These are phyloP conservation scores for Chlorella sp. DNA, from an alignment of 139 green algal species.

Conservation along the genomic window DNA sequence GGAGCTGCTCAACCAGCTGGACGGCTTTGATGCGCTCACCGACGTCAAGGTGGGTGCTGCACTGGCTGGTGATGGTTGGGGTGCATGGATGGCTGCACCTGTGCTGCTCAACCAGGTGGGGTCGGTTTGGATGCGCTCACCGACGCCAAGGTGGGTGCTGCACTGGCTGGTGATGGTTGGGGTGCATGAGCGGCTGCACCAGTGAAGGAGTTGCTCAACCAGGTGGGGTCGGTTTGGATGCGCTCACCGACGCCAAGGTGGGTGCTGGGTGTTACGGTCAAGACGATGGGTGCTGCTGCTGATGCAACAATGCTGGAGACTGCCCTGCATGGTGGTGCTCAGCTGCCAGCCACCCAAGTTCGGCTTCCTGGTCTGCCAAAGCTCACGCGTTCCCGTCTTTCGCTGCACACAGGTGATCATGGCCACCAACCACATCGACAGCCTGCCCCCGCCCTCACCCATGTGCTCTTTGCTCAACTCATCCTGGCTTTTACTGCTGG, in stretches of 20 bases:
- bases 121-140: constrained; percentile 93
- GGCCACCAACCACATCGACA: constrained; percentile 98
- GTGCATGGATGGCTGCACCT: constrained; percentile 47
- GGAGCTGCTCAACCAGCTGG: constrained; percentile 98
- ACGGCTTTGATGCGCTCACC: constrained; percentile 93
- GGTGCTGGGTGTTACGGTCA: no score
- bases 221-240: constrained; percentile 98
- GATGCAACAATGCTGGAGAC: no score
- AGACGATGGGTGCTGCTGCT: no score
- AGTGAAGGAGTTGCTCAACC: constrained; percentile 98
- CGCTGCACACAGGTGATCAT: constrained; percentile 99
- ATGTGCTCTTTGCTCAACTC: no score
- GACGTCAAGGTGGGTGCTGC: constrained; percentile 92
- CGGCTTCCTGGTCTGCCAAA: no score
- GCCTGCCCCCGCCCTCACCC: constrained; percentile 96
- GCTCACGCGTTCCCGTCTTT: no score
- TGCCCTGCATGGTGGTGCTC: no score
- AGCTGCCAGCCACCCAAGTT: not conserved
- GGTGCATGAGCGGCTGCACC: constrained; percentile 47
- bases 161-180: not conserved
- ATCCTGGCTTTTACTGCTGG: no score
- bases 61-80: not conserved
- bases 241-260: constrained; percentile 95
- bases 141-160: constrained; percentile 91
- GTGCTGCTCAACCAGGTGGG: constrained; percentile 99